A percentile compares a stretch with the other conserved stretches of the same genome.
Evolutionary conservation across 345 rosid genomes (phyloP).

Genomic region (Boechera retrofracta): DNA sequence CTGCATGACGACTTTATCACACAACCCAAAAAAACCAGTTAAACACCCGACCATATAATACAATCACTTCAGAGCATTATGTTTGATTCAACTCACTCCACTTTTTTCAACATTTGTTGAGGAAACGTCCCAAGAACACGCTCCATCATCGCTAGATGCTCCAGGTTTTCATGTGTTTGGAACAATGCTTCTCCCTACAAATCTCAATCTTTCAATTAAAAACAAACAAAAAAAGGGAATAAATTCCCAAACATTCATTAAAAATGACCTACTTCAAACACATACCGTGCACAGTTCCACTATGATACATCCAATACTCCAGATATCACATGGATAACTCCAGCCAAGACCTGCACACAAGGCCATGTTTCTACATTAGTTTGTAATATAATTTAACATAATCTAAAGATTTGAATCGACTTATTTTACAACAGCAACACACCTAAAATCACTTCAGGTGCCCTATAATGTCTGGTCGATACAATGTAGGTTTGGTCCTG

Average conservation of each 20-base stretch:
- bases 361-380: constrained; percentile 12
- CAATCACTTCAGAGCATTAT: neutral
- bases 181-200: constrained; percentile 87
- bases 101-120: constrained; percentile 69
- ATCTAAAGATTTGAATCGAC: neutral
- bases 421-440: constrained; percentile 8
- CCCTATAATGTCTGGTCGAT: constrained; percentile 88
- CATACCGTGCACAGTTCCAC: constrained; percentile 90
- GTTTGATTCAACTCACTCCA: constrained; percentile 58
- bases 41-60: neutral
- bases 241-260: neutral
- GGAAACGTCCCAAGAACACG: constrained; percentile 82
- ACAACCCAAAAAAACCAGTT: constrained; percentile 10
- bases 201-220: constrained; percentile 6
- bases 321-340: constrained; percentile 91
- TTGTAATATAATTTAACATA: neutral
- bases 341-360: constrained; percentile 71
- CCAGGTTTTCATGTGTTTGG: constrained; percentile 91
- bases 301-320: constrained; percentile 89
- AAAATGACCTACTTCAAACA: neutral
- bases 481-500: constrained; percentile 82
- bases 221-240: neutral
- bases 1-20: constrained; percentile 69
- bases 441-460: constrained; percentile 93
- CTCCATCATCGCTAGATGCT: constrained; percentile 97